These are phyloP conservation scores for Nosema muscidifuracis DNA, from an alignment of 371 early-diverging fungal species.

Conservation along the genomic window DNA sequence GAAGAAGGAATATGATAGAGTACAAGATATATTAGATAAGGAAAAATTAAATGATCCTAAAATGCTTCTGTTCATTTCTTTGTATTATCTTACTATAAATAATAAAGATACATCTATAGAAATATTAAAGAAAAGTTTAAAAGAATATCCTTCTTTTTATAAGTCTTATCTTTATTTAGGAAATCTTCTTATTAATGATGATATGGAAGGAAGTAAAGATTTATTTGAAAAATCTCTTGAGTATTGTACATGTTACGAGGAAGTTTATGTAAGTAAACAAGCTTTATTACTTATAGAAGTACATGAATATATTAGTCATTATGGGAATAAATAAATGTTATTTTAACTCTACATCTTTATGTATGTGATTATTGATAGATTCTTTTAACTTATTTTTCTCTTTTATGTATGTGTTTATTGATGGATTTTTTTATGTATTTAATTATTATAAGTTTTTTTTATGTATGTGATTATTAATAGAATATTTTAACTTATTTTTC, in stretches of 20 bases:
- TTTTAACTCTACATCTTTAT: no score
- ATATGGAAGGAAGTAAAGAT: background rate
- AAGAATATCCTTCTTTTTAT: slow-evolving; percentile 9
- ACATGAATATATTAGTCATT: slow-evolving; percentile 15
- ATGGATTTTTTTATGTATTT: no score
- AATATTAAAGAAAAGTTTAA: background rate
- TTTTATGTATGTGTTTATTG: no score
- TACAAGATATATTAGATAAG: background rate
- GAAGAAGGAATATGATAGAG: background rate
- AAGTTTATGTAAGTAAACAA: slow-evolving; percentile 15
- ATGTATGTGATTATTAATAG: no score
- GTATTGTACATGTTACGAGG: slow-evolving; percentile 19
- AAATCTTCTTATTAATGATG: slow-evolving; percentile 15
- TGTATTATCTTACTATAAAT: background rate
- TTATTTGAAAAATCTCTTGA: slow-evolving; percentile 9
- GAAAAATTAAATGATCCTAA: background rate
- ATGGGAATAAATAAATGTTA: no score
- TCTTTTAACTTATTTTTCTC: no score
- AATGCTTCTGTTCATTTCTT: slow-evolving; percentile 3
- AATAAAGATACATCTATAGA: background rate
- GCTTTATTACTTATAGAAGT: slow-evolving; percentile 21
- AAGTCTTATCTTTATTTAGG: slow-evolving; percentile 35
- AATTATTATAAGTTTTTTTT: no score
- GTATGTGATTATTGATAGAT: no score
- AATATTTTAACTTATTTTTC: no score